phyloP scores from a whole-genome alignment of 225 moss, liverwort and hornwort species.

The Neckera pumila region DNA sequence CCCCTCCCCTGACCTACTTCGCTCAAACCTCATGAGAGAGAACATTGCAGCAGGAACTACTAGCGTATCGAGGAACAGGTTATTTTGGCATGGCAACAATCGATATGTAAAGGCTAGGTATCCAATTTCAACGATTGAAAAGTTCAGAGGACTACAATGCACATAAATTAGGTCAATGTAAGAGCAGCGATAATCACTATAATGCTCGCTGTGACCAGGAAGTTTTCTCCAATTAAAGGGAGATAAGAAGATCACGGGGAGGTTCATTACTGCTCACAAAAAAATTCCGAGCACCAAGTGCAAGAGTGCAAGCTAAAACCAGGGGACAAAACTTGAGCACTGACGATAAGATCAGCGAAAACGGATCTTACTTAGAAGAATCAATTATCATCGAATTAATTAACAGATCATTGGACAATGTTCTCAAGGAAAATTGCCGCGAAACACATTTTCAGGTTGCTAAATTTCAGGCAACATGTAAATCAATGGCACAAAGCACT shows the following conservation, averaged over 20 bases:
- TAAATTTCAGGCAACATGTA: too few species aligned
- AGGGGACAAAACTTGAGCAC: not conserved
- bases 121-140: not conserved
- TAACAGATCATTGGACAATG: too few species aligned
- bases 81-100: not conserved
- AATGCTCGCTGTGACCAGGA: not conserved
- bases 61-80: not conserved
- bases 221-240: not conserved
- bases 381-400: too few species aligned
- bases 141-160: not conserved
- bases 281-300: not conserved
- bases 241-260: not conserved
- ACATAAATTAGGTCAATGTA: not conserved
- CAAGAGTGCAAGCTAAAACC: not conserved
- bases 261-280: not conserved
- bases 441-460: too few species aligned
- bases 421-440: too few species aligned
- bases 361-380: too few species aligned
- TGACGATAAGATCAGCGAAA: too few species aligned
- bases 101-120: not conserved
- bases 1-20: not conserved
- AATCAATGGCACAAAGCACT: too few species aligned
- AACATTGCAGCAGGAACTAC: not conserved
- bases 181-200: not conserved
- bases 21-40: not conserved